Evolutionary conservation across 169 alveolate species (phyloP), one percentile per base, ranked within the genome.

Genomic region (Toxoplasma gondii): DNA sequence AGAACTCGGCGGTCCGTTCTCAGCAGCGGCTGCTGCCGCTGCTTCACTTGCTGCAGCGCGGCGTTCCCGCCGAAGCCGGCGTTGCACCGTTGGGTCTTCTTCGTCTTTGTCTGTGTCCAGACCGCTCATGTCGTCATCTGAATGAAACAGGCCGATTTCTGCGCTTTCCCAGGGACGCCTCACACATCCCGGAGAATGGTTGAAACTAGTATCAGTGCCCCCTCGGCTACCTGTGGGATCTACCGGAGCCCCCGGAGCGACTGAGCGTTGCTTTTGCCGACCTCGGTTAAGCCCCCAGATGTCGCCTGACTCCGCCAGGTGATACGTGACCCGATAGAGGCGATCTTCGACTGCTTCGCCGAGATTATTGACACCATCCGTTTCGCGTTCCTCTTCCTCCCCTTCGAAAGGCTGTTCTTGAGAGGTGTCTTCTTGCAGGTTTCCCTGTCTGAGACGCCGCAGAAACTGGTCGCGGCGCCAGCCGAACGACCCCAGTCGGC

Each of bases 21-120:
- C 84, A 1, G 84, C 44, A 9, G 84, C 84, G 17, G 84, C 84
- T 36, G 84, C 84, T 7, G 84, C 84, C 10, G 84, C 84, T 34
- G 84, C 84, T 7, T 31, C 84, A n/a, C 9, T 74, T 7, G 43
- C 44, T 31, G 84, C 84, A 12, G 84, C 84, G 17, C 84, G 38
- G 27, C 84, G 84, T 74, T 74, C 84, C n/a, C 84, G 38, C 49
- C 84, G 84, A 2, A 74, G 84, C 27, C 84, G 38, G 24, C 84
- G 84, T n/a, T 74, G 84, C 24, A 74, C 84, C 12, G 84, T 36
- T 31, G 84, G 45, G n/a, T 36, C 44, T 24, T 74, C 84, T n/a
- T 74, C 84, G 84, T 74, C 84, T 74, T 74, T n/a, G 12, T 31
- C 39, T 36, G 84, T 36, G 43, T 31, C 84, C 12, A 36, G 24